These are phyloP conservation scores for Amanita polypyramis DNA, from an alignment of 768 basidiomycete genomes.

Conservation along the genomic window DNA sequence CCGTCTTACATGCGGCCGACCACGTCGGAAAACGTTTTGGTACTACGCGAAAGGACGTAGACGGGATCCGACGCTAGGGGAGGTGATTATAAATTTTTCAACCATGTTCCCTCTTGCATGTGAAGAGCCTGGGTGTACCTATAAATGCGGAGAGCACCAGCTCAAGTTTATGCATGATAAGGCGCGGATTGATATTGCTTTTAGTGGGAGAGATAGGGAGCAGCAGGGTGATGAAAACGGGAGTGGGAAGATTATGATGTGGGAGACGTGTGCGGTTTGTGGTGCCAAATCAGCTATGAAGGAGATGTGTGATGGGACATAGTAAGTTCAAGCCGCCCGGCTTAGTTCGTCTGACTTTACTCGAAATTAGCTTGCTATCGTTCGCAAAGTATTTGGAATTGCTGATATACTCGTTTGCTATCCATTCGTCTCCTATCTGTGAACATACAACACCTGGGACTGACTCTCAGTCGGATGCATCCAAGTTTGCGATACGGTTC, in stretches of 20 bases:
- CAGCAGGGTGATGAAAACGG: conserved; percentile 10
- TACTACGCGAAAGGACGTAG: conserved; percentile 28
- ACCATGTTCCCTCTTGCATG: conserved; percentile 25
- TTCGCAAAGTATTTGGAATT: conserved; percentile 52
- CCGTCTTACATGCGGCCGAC: conserved; percentile 31
- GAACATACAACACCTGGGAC: conserved; percentile 27
- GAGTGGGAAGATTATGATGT: conserved; percentile 23
- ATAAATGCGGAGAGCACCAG: conserved; percentile 32
- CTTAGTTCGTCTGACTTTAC: background rate
- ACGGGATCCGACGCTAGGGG: conserved; percentile 31
- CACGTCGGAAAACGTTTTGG: conserved; percentile 39
- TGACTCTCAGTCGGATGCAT: conserved; percentile 19
- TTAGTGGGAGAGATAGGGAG: conserved; percentile 7
- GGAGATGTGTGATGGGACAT: conserved; percentile 37
- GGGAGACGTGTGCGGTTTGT: conserved; percentile 43
- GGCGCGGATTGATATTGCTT: conserved; percentile 18
- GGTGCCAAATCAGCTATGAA: conserved; percentile 20
- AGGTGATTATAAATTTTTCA: conserved; percentile 25
- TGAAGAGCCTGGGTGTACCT: conserved; percentile 21
- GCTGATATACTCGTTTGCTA: conserved; percentile 31
- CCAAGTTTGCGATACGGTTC: conserved; percentile 17
- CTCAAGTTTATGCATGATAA: conserved; percentile 30
- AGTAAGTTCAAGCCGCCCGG: conserved; percentile 25
- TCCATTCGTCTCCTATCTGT: conserved; percentile 31
- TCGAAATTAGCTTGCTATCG: conserved; percentile 32